Evolutionary conservation across 1,139 yeast genomes (phyloP), one percentile per base, ranked within the genome.

Genomic region (Zygotorulaspora mrakii): DNA sequence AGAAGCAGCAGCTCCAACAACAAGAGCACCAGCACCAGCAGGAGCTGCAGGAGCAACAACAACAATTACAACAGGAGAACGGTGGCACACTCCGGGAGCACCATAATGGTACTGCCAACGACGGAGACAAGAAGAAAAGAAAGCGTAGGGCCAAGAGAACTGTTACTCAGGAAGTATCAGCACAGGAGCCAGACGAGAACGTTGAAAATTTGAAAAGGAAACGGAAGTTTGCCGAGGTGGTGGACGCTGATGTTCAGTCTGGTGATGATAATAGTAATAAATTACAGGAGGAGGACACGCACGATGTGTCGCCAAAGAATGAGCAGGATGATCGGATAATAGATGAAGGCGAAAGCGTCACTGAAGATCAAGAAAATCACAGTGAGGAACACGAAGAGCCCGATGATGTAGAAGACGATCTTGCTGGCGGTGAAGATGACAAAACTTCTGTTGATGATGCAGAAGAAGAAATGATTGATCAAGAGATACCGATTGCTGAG

Each of bases 351-450:
- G 42, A 46, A 4, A 39, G 39, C 10, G 39, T 41, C 10, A 42
- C 43, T n/a, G 46, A 42, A 6, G 48, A 48, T 11, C 52, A 43
- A 11, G 39, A 36, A 11, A 46, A 36, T 13, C 45, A 45, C 32
- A 41, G 35, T 11, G 45, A 39, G 6, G 47, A 45, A 6, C 46
- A 37, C 17, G 48, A 39, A n/a, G 39, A 31, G 7, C 39, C 35
- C 2, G 39, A 30, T 5, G 43, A 41, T 3, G 40, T 31, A 3
- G 49, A 35, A 33, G 42, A 38, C 5, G 45, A 37, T 2, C 35
- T 37, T 22, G 43, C 36, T 28, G 35, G 14, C 13, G 49, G 45
- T 16, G 47, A 48, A 12, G 47, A 40, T n/a, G 47, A 45, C 11
- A 40, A 40, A 12, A 17, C 25, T 22, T 31, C 29, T 18, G 28